Conservation (phyloP, 441 rosid genomes). For the Populus hybrid region DNA sequence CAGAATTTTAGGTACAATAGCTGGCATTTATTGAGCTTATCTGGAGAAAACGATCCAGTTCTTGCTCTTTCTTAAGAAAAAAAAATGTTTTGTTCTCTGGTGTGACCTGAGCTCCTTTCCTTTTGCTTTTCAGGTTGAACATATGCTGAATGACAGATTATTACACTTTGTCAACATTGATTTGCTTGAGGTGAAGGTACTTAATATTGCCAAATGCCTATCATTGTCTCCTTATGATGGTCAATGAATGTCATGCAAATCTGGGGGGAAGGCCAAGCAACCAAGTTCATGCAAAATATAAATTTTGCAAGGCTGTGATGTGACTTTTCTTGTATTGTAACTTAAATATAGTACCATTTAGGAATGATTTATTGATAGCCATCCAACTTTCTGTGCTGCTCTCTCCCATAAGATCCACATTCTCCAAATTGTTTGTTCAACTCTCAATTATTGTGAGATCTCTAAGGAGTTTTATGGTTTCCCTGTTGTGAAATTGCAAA, state of each 20-base stretch:
- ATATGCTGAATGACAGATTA: conserved; percentile 91
- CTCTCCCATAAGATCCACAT: not conserved
- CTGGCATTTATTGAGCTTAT: not conserved
- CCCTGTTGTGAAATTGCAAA: not conserved
- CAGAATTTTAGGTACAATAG: not conserved
- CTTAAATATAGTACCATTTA: not conserved
- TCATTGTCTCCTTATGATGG: not conserved
- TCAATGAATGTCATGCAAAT: not conserved
- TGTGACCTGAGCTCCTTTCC: not conserved
- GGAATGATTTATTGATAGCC: not conserved
- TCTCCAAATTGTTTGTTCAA: not conserved
- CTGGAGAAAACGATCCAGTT: not conserved
- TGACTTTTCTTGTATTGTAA: not conserved
- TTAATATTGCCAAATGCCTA: not conserved
- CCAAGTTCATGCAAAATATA: not conserved
- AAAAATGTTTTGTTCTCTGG: not conserved
- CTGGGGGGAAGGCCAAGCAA: not conserved
- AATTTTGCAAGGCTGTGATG: not conserved
- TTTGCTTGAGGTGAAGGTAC: conserved; percentile 95
- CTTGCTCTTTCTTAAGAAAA: not conserved
- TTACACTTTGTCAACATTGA: conserved; percentile 89
- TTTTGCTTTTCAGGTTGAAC: conserved; percentile 75
- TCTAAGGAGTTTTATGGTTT: not conserved
- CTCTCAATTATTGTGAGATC: not conserved
- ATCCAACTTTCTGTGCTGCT: not conserved